Conservation (phyloP, 2,329 filamentous ascomycete species). For the Xylariomycetidae sp. region DNA sequence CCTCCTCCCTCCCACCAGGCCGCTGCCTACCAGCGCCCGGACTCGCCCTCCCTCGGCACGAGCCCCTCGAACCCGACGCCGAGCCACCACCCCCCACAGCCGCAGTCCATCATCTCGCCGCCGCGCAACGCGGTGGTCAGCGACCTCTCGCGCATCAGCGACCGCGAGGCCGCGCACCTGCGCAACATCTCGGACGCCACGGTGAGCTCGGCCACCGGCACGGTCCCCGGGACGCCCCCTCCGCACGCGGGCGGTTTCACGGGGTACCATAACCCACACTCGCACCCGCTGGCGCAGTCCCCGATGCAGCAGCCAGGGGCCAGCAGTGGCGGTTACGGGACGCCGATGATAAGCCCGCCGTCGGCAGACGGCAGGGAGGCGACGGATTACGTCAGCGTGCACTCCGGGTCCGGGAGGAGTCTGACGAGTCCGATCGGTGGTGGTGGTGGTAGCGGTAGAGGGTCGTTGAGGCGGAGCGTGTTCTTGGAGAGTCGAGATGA, state of each 20-base stretch:
- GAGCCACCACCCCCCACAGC: not conserved
- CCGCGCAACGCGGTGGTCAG: constrained; percentile 26
- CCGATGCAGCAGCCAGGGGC: too few relatives aligned
- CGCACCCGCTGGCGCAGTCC: too few relatives aligned
- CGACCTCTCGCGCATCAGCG: constrained; percentile 37
- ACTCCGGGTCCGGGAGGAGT: not conserved
- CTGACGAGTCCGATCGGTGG: not conserved
- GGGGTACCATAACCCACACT: constrained; percentile 1
- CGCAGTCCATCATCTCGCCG: constrained; percentile 5
- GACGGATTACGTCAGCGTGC: constrained; percentile 10
- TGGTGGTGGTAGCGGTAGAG: not conserved
- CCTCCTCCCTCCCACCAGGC: constrained; percentile 1
- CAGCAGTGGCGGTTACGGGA: too few relatives aligned
- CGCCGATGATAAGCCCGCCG: too few relatives aligned
- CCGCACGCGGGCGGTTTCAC: constrained; percentile 3
- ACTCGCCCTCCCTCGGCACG: constrained; percentile 21
- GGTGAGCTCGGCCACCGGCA: constrained; percentile 29
- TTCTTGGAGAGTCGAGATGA: constrained; percentile 22
- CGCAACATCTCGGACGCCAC: constrained; percentile 38
- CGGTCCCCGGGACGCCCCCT: constrained; percentile 9
- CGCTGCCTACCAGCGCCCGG: too few relatives aligned
- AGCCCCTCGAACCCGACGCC: not conserved
- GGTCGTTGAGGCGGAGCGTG: constrained; percentile 12
- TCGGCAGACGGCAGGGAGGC: not conserved
- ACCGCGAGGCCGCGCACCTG: constrained; percentile 34